Base-by-base conservation (phyloP, 2,329 filamentous ascomycete genomes). In the Cercospora brassicicola region DNA sequence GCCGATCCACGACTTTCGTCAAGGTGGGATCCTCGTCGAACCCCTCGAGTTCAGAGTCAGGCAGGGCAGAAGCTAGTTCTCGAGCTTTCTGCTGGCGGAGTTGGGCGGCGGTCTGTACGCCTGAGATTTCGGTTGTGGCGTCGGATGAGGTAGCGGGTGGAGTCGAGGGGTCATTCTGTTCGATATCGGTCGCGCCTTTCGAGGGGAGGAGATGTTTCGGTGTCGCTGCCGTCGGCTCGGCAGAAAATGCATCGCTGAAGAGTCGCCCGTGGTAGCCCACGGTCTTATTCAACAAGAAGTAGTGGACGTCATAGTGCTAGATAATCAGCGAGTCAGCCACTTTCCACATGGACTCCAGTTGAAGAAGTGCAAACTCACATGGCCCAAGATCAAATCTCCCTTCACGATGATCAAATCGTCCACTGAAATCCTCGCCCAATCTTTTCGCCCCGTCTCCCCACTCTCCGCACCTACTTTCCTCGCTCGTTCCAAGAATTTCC, bases 251-350 rank as follows among this genome's bases (percentile, higher is more conserved):
- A 26, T 64, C 51, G 31, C 62, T 64, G 79, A 99, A 98, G 9
- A 99, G 83, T 5, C 83, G 84, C 7, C 91, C 90, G 42, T 88
- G 88, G n/a, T 91, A 90, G 1, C 91, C 92, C 1, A 88, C 80
- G 28, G 88, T 91, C 76, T 90, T 92, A 79, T 98, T 97, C 79
- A 96, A 90, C 78, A 97, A 89, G 81, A 99, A 98, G 81, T 94
- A 95, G 79, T 98, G 95, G 78, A 99, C 93, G 72, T 98, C 94
- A 78, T 96, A 97, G 80, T 99, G 95, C 93, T 98, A 77, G 62
- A 48, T 11, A 42, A 45, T 26, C 42, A 62, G 63, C 3, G 42
- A 39, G 18, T 55, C 48, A 65, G 67, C 59, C 33, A 39, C 5
- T 39, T 7, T 39, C 33, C 33, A 39, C 33, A 7, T 39, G 33